Evolutionary conservation across 1,284 basidiomycete species (phyloP).

Genomic region (Heterobasidion annosum): DNA sequence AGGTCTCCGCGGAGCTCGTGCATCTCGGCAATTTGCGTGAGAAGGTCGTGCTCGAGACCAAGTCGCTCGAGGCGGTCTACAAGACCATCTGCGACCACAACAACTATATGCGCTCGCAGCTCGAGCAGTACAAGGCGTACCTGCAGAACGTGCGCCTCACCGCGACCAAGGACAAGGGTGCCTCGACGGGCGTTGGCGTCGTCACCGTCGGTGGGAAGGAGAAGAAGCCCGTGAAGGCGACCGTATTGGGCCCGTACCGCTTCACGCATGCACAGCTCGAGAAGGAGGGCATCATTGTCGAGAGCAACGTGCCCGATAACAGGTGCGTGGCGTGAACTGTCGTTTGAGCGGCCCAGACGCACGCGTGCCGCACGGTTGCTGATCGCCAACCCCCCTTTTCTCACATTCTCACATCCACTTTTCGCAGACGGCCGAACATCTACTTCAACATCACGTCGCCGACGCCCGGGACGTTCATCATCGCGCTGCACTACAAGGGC

Average conservation of each 20-base stretch:
- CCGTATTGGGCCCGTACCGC: slow-evolving; percentile 88
- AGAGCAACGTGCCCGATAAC: slow-evolving; percentile 98
- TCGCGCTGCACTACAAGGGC: slow-evolving; percentile 97
- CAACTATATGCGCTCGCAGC: slow-evolving; percentile 90
- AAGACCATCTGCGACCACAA: slow-evolving; percentile 99
- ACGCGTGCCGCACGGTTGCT: no score
- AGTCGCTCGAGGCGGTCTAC: slow-evolving; percentile 91
- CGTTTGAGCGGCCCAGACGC: background rate
- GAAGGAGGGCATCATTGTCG: slow-evolving; percentile 99
- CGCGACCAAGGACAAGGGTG: slow-evolving; percentile 78
- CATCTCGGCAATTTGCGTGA: slow-evolving; percentile 95
- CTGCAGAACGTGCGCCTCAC: slow-evolving; percentile 95
- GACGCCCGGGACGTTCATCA: slow-evolving; percentile 97
- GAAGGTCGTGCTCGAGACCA: slow-evolving; percentile 90
- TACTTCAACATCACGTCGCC: slow-evolving; percentile 99
- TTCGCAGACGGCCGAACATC: slow-evolving; percentile 82
- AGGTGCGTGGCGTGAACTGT: slow-evolving; percentile 37
- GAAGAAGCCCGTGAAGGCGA: slow-evolving; percentile 83
- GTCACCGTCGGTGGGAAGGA: slow-evolving; percentile 96
- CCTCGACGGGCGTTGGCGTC: slow-evolving; percentile 85
- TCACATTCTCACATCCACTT: background rate
- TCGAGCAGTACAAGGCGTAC: slow-evolving; percentile 99
- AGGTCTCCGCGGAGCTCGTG: slow-evolving; percentile 90
- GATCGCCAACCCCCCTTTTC: no score
- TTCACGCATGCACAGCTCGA: slow-evolving; percentile 98